Base-by-base conservation (phyloP, 495 filamentous ascomycete genomes). In the Neurospora cerealis region DNA sequence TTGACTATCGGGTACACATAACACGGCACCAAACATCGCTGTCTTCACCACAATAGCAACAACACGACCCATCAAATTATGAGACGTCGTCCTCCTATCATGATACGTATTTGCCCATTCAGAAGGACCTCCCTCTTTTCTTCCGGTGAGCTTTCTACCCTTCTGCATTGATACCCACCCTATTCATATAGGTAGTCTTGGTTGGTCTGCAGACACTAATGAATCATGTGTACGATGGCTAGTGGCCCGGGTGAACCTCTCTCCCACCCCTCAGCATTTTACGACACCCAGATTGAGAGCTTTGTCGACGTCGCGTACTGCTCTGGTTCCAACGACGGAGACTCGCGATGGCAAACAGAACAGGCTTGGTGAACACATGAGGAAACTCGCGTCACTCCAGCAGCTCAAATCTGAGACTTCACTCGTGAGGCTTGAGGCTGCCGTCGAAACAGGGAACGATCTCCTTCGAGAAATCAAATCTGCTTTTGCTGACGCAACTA, bases 351-450 rank as follows among this genome's bases (percentile, higher is more conserved):
- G 42, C 17, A 44, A 44, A 44, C 42, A n/a, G 42, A 44, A 44
- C 42, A 44, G 42, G 2, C 6, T 44, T 7, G 42, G 19, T 8
- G 42, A 44, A 44, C 6, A 44, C 42, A 44, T 44, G 42, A 44
- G 42, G 8, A 44, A 44, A n/a, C 42, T 44, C 8, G 42, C 42
- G 42, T 44, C 42, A 44, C 42, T 44, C 42, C 42, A 44, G 42
- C 42, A 44, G 42, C 42, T 44, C 42, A 44, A n/a, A 7, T 44
- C 42, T 44, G 42, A 44, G 42, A 44, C 42, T 44, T 44, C 76
- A 39, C 71, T 78, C 74, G 76, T 72, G 46, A 70, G 69, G 6
- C 77, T 84, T 9, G 78, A 82, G 41, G 17, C 46, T 10, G 81
- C 73, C 39, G 75, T 78, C 11, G 36, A 44, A 17, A 69, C 71